phyloP scores from a whole-genome alignment of 2,329 filamentous ascomycete species.

The Elsinoe ampelina region DNA sequence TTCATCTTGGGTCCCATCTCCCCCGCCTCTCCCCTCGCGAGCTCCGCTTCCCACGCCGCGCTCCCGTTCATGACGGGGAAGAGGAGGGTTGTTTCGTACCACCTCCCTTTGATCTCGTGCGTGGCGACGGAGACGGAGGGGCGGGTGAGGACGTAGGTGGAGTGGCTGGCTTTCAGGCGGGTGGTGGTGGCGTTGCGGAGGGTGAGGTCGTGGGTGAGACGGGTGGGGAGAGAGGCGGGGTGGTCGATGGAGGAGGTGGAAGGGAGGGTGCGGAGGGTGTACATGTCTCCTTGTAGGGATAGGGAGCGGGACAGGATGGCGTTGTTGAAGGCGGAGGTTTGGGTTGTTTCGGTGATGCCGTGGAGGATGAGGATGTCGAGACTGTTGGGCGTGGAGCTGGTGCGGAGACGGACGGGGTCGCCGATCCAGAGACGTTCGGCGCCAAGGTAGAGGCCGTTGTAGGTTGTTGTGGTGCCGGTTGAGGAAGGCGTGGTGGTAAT shows the following conservation, averaged over 20 bases:
- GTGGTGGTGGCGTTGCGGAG: slow-evolving; percentile 39
- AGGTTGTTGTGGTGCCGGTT: slow-evolving; percentile 36
- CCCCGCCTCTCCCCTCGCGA: slow-evolving; percentile 24
- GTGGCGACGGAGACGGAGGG: slow-evolving; percentile 30
- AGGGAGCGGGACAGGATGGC: slow-evolving; percentile 25
- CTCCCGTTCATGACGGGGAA: slow-evolving; percentile 32
- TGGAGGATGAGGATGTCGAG: slow-evolving; percentile 42
- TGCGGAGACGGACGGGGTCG: slow-evolving; percentile 46
- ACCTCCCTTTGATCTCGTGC: slow-evolving; percentile 48
- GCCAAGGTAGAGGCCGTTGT: slow-evolving; percentile 47
- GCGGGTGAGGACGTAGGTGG: slow-evolving; percentile 38
- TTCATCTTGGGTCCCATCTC: slow-evolving; percentile 31
- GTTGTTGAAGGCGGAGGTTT: slow-evolving; percentile 18
- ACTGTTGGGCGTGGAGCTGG: slow-evolving; percentile 26
- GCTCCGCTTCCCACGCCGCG: slow-evolving; percentile 20
- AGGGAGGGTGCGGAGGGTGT: slow-evolving; percentile 32
- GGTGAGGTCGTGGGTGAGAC: slow-evolving; percentile 44
- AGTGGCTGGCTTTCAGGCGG: slow-evolving; percentile 25
- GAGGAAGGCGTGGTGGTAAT: slow-evolving; percentile 32
- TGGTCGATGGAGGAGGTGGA: slow-evolving; percentile 19
- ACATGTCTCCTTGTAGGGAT: slow-evolving; percentile 43
- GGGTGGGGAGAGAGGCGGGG: slow-evolving; percentile 37
- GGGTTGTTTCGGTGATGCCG: slow-evolving; percentile 34
- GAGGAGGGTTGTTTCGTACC: slow-evolving; percentile 49
- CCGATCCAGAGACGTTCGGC: slow-evolving; percentile 52